Evolutionary conservation across 805 yeast species (phyloP), one percentile per base, ranked within the genome.

Genomic region (Schizosaccharomyces lindneri): DNA sequence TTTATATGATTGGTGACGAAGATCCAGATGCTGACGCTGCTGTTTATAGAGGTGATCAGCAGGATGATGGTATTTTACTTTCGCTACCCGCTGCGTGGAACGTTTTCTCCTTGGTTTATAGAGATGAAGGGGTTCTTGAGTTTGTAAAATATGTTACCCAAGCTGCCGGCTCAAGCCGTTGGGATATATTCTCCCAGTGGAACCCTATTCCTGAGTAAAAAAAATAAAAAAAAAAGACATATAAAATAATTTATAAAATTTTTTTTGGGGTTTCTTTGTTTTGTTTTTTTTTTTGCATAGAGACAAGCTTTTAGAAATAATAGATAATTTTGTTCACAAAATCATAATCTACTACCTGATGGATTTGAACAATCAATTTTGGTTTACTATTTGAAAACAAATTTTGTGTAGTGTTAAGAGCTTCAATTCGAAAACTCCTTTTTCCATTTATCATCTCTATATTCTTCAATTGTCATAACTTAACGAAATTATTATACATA

Each of bases 101-200:
- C 70, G 79, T 80, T 57, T 73, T 93, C 63, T 79, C 80, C 32
- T 71, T 93, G 62, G 85, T 87, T 74, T 76, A 85, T 65, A 76
- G 97, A 67, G 97, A 93, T 69, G 81, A 84, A 7, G 79, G 82
- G 60, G 89, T 90, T n/a, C 74, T 94, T 72, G 85, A 89, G 70
- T 93, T 93, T 71, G 82, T 93, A 66, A 93, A 93, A 70, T 93
- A 93, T 67, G 90, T 90, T 21, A 85, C 95, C 68, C 80, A 80
- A 71, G 80, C 80, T 64, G 96, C 97, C 5, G 81, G 82, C 63
- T 95, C 97, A 0, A 82, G 93, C 51, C 77, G 98, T 69, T 93
- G 95, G 95, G 99, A 93, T 69, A 74, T 93, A 51, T 76, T 77
- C 43, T 81, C 84, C 11, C 57, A 51, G 27, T 51, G 57, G 57